Evolutionary conservation across 2,329 filamentous ascomycete species (phyloP).

Genomic region (Tricladium varicosporioides): DNA sequence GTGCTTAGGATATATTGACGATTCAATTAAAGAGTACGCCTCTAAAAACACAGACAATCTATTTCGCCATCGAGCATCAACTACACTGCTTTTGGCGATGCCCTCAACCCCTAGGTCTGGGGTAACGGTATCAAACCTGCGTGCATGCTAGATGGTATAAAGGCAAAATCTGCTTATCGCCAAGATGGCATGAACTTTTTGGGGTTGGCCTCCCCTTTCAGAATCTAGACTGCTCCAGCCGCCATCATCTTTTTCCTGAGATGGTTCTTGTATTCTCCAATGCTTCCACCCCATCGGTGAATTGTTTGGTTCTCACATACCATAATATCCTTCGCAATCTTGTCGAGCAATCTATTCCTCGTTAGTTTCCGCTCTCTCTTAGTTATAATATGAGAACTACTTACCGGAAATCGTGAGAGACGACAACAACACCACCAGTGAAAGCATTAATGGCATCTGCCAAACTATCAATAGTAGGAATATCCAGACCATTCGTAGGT

Average conservation of each 20-base stretch:
- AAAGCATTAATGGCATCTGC: conserved; percentile 96
- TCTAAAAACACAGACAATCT: conserved; percentile 30
- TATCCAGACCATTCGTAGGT: conserved; percentile 99
- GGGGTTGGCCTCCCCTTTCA: conserved; percentile 2
- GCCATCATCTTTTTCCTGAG: conserved; percentile 98
- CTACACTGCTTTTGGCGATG: conserved; percentile 16
- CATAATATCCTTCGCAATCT: conserved; percentile 99
- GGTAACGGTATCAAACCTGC: conserved; percentile 20
- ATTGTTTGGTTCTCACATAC: conserved; percentile 99
- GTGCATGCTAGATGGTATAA: conserved; percentile 15
- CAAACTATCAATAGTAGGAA: conserved; percentile 95
- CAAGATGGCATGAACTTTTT: conserved; percentile 25
- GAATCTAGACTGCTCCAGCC: conserved; percentile 74
- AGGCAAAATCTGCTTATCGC: conserved; percentile 11
- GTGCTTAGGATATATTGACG: conserved; percentile 1
- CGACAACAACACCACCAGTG: conserved; percentile 93
- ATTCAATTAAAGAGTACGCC: conserved; percentile 21
- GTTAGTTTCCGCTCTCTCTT: conserved; percentile 34
- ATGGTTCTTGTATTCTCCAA: conserved; percentile 96
- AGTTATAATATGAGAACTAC: conserved; percentile 29
- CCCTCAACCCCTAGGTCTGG: conserved; percentile 10
- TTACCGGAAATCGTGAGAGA: conserved; percentile 98
- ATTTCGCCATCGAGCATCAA: conserved; percentile 20
- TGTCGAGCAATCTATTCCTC: conserved; percentile 79
- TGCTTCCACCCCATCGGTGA: conserved; percentile 80